Conservation (phyloP, 1,284 basidiomycete species). For the Salmacisia buchloeana region DNA sequence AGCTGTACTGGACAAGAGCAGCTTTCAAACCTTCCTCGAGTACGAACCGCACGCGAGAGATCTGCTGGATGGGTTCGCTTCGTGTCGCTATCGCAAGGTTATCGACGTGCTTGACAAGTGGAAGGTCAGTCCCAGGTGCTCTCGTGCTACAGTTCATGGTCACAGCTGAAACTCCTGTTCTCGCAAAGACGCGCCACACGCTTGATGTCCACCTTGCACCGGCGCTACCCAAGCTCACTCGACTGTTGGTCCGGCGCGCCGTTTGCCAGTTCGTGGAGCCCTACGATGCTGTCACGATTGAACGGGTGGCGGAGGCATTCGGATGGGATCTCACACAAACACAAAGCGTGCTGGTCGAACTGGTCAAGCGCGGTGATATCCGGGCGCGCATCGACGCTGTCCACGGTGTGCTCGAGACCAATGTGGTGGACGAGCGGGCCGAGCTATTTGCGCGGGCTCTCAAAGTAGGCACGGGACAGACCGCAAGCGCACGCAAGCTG, state of each 20-base stretch:
- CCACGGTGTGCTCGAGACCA: constrained; percentile 65
- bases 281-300: constrained; percentile 70
- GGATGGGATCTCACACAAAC: constrained; percentile 70
- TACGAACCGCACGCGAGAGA: constrained; percentile 77
- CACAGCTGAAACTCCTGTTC: neutral
- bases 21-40: constrained; percentile 71
- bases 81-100: constrained; percentile 72
- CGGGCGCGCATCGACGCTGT: constrained; percentile 61
- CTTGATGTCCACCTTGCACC: constrained; percentile 68
- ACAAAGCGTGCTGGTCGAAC: constrained; percentile 68
- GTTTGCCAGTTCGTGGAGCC: constrained; percentile 66
- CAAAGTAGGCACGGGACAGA: constrained; percentile 65
- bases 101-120: constrained; percentile 67
- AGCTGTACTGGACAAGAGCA: constrained; percentile 63
- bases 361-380: constrained; percentile 69
- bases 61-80: constrained; percentile 72
- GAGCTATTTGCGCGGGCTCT: constrained; percentile 69
- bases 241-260: constrained; percentile 60
- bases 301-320: constrained; percentile 73
- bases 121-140: constrained; percentile 66
- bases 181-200: constrained; percentile 64
- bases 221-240: constrained; percentile 55
- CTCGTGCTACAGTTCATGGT: too few species aligned
- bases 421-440: constrained; percentile 66
- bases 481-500: constrained; percentile 66